Evolutionary conservation across 495 filamentous ascomycete genomes (phyloP).

Genomic region (Pyrenula massariospora): DNA sequence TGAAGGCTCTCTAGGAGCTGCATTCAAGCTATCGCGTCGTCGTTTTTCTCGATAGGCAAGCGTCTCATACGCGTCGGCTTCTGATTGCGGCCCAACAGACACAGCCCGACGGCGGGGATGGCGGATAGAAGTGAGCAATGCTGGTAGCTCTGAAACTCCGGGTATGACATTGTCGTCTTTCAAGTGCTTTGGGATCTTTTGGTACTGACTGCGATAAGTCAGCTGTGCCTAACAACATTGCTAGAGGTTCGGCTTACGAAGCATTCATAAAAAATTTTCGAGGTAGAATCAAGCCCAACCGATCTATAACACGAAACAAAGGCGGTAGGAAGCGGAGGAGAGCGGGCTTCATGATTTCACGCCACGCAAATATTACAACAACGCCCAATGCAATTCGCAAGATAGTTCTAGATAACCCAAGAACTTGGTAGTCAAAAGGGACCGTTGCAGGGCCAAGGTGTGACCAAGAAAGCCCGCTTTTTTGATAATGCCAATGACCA

Average conservation of each 20-base stretch:
- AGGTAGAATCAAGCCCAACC: constrained; percentile 63
- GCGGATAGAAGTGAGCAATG: constrained; percentile 63
- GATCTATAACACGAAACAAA: constrained; percentile 76
- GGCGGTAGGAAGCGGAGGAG: constrained; percentile 70
- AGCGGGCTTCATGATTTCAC: constrained; percentile 73
- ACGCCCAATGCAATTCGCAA: constrained; percentile 69
- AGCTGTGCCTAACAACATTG: background rate
- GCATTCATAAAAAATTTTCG: constrained; percentile 83
- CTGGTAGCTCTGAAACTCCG: constrained; percentile 69
- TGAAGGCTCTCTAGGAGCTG: constrained; percentile 14
- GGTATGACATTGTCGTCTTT: constrained; percentile 82
- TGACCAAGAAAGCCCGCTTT: constrained; percentile 40
- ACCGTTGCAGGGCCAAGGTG: constrained; percentile 47
- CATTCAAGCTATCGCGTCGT: constrained; percentile 58
- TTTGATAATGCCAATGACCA: constrained; percentile 69
- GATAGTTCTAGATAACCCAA: constrained; percentile 49
- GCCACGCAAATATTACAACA: constrained; percentile 74
- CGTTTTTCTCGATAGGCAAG: constrained; percentile 81
- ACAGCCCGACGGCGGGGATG: constrained; percentile 72
- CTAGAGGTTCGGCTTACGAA: constrained; percentile 38
- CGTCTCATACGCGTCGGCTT: constrained; percentile 91
- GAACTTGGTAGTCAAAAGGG: constrained; percentile 47
- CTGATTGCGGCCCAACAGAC: constrained; percentile 87
- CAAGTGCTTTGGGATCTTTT: constrained; percentile 62
- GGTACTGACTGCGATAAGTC: constrained; percentile 52